phyloP scores from a whole-genome alignment of 257 asterid genomes.

The Solanum boliviense region DNA sequence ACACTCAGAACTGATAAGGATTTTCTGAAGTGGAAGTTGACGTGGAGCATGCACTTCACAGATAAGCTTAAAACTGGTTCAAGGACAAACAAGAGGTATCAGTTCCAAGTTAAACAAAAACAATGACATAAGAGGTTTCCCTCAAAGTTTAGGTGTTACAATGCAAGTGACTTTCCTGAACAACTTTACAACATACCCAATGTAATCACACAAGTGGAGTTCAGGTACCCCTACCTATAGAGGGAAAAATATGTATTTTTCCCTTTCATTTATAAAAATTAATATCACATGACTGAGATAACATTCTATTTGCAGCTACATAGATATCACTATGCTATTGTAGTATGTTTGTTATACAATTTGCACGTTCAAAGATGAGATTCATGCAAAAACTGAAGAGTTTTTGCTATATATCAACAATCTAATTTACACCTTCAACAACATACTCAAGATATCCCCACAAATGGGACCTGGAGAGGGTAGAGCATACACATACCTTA shows the following conservation, averaged over 20 bases:
- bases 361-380: neutral
- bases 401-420: neutral
- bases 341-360: neutral
- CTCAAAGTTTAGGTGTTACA: neutral
- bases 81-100: neutral
- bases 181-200: neutral
- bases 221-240: neutral
- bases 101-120: neutral
- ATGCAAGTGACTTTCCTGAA: neutral
- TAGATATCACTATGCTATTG: neutral
- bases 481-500: neutral
- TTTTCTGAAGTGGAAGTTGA: neutral
- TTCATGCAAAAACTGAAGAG: neutral
- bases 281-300: neutral
- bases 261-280: neutral
- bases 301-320: neutral
- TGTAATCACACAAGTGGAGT: neutral
- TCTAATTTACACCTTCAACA: neutral
- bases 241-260: neutral
- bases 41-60: neutral
- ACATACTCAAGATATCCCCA: neutral
- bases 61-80: neutral
- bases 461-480: neutral
- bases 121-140: neutral
- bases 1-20: neutral